Evolutionary conservation across 2,329 filamentous ascomycete species (phyloP), one percentile per base, ranked within the genome.

Genomic region (Alternaria solani): DNA sequence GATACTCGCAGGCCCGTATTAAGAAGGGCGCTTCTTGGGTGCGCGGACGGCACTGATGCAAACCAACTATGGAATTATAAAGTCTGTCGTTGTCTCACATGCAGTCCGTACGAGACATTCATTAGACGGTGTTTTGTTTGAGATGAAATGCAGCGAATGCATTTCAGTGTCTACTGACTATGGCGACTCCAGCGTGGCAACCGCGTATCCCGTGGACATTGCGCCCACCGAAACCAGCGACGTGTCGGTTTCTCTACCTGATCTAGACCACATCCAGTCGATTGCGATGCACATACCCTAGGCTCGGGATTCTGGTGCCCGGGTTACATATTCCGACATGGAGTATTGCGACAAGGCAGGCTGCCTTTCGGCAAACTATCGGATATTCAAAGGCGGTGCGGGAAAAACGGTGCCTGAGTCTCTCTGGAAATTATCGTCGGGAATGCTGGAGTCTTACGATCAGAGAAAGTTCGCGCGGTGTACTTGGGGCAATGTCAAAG

Each of bases 321-420:
- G 56, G 14, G 51, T 66, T 16, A 57, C 65, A 7, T 54, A 62
- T 11, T 65, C 69, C 44, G 61, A 71, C 34, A 51, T 68, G 23
- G 64, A 55, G 30, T 60, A 55, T 28, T 53, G 59, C 16, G 55
- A 63, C 8, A 49, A 56, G 34, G 25, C 48, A 7, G 54, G 54
- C 75, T 51, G 47, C 4, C 66, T 86, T 47, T 70, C 76, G 34
- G 70, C 81, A 1, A 71, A 75, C 1, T 86, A 88, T 71, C 89
- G 86, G 81, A 82, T 87, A 64, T 88, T 89, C 70, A 76, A 85
- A 47, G 87, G 86, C 14, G 44, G 32, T 47, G 44, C 44, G 0
- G 86, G 88, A 84, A 85, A 0, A 79, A 84, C 65, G 9, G 32
- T 38, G 3, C 32, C 47, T n/a, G 30, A 38, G 34, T 23, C 20